Evolutionary conservation across 306 rosid species (phyloP).

Genomic region (Mimosa pudica): DNA sequence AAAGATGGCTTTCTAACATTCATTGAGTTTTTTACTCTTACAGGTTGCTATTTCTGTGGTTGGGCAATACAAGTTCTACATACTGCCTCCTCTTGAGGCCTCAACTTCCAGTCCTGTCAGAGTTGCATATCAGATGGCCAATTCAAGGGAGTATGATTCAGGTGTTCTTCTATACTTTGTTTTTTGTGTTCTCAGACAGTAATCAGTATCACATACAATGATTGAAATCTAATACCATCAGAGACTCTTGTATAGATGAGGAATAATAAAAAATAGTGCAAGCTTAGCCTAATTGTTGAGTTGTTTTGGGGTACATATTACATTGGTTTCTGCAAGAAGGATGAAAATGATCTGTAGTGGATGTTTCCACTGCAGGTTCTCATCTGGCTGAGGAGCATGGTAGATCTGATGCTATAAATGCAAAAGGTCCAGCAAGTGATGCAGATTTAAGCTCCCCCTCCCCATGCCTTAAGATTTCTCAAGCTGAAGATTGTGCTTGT

Average conservation of each 20-base stretch:
- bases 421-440: conserved; percentile 32
- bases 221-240: conserved; percentile 4
- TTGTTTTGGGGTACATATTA: conserved; percentile 12
- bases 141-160: conserved; percentile 43
- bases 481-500: conserved; percentile 25
- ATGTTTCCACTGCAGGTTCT: conserved; percentile 37
- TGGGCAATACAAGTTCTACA: conserved; percentile 39
- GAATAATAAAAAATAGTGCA: background rate
- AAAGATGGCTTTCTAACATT: background rate
- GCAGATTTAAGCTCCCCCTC: conserved; percentile 31
- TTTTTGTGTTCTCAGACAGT: conserved; percentile 11
- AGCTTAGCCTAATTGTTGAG: conserved; percentile 15
- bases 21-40: conserved; percentile 11
- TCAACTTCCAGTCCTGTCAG: conserved; percentile 19
- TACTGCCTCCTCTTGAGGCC: conserved; percentile 47
- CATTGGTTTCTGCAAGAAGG: conserved; percentile 17
- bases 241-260: background rate
- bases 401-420: conserved; percentile 22
- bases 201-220: background rate
- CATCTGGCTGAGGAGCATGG: conserved; percentile 39
- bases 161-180: conserved; percentile 27
- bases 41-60: conserved; percentile 44
- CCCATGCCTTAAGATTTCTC: conserved; percentile 28
- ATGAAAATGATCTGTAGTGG: conserved; percentile 18
- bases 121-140: conserved; percentile 46